A percentile compares a stretch with the other conserved stretches of the same genome.
Evolutionary conservation across 345 rosid genomes (phyloP).

Genomic region (Citrus maxima): DNA sequence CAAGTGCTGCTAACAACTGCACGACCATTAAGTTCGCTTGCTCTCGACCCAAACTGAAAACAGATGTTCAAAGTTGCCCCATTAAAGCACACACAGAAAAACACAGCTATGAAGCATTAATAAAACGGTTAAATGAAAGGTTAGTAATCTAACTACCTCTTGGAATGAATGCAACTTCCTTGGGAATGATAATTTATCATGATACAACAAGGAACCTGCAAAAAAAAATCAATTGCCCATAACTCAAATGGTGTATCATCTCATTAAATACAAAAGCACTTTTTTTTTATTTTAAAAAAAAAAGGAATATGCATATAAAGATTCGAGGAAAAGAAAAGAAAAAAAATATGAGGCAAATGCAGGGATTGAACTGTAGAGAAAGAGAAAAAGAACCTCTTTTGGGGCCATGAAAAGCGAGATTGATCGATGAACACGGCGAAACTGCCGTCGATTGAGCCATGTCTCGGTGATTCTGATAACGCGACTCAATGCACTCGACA

Average conservation of each 20-base stretch:
- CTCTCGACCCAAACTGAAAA: conserved; percentile 30
- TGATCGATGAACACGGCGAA: conserved; percentile 16
- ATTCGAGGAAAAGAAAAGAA: too few species aligned
- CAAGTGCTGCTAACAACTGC: conserved; percentile 14
- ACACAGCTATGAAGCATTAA: neutral
- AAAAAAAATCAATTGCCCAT: conserved; percentile 6
- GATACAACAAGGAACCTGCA: conserved; percentile 14
- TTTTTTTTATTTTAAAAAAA: too few species aligned
- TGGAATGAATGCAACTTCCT: conserved; percentile 15
- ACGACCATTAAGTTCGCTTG: conserved; percentile 30
- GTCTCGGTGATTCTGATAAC: neutral
- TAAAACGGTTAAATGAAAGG: neutral
- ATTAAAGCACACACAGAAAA: neutral
- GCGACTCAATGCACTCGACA: neutral
- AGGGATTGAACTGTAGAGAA: neutral
- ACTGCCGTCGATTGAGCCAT: conserved; percentile 34
- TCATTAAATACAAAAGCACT: neutral
- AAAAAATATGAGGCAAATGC: neutral
- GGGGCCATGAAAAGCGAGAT: conserved; percentile 1
- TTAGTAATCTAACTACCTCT: conserved; percentile 15
- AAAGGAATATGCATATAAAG: neutral
- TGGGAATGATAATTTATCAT: conserved; percentile 11
- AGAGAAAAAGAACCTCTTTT: conserved; percentile 11
- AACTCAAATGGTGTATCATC: neutral
- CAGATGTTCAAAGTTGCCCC: neutral